Base-by-base conservation (phyloP, 495 filamentous ascomycete species). In the Sabuloglossum arenarium region DNA sequence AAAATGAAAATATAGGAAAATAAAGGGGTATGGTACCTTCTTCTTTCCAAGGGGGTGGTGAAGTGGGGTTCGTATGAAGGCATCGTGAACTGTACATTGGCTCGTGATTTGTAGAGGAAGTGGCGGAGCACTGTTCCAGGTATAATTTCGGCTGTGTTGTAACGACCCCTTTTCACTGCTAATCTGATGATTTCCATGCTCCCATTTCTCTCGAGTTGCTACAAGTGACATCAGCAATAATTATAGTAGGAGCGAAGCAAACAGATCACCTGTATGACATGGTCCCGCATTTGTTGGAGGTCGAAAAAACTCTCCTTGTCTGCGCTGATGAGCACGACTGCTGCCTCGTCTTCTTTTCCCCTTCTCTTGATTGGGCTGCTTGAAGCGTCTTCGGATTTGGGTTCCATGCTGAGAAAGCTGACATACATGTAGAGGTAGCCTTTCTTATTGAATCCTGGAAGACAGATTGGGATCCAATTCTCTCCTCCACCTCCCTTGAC, bases 401-500 rank as follows among this genome's bases (percentile, higher is more conserved):
- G 3, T 47, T 31, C 5, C 21, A 6, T 34, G 63, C 45, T 69
- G 66, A 97, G 75, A 64, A 96, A 99, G 69, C 85, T 91, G 65
- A 97, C 90, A 65, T 96, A 99, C 86, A 96, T 96, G 71, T 97
- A 95, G 1, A 99, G 75, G 65, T 91, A 97, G n/a, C 93, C 93
- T 50, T 80, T 84, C 63, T 85, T 94, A 70, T 99, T 99, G 71
- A 99, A 99, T 6, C 88, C 89, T 10, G 93, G 93, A 10, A 99
- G 76, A 61, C 93, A 97, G 8, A 99, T 75, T 1, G 93, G 93
- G 37, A 95, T 90, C 93, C 93, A 97, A 62, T 89, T 95, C 66
- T 99, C 93, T 16, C 88, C 89, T 28, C 88, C 91, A 5, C 84
- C 87, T 46, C 80, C 80, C 60, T 88, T 88, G 63, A 99, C 81